Evolutionary conservation across 805 yeast genomes (phyloP), one percentile per base, ranked within the genome.

Genomic region (Nakazawaea sp.): DNA sequence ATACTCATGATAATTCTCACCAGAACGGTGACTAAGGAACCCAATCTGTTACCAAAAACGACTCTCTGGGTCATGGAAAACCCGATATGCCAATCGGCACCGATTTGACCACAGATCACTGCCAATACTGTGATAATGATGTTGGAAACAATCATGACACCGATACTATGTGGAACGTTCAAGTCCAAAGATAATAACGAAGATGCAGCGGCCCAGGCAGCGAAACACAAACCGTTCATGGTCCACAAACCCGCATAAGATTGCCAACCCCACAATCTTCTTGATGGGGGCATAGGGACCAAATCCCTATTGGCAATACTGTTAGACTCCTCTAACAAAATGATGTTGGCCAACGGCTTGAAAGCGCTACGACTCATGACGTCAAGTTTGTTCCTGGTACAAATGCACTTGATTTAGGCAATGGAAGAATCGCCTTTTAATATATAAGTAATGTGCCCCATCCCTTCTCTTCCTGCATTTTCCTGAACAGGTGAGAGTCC

Each of bases 241-340:
- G 59, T 59, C 72, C 72, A 66, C 41, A 62, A 64, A 4, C 61
- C 61, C 19, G 64, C 47, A 45, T 59, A 69, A 25, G 66, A 61
- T 50, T 60, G 53, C 21, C 53, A 48, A 12, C 63, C 66, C 77
- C 77, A 72, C 0, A 68, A 62, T 36, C 77, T 53, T 43, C 75
- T 50, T 6, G 44, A 37, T 3, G 68, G 66, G 1, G 70, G 70
- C 41, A 68, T 49, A 15, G 75, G 73, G 10, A 64, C 56, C 16
- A 68, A 58, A 44, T 70, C 75, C 19, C 58, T 55, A 29, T 63
- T 65, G 16, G 33, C 36, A 13, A 29, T 19, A 17, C 29, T 27
- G 18, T 18, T 21, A 8, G 41, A 10, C 9, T 33, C 33, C n/a
- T 28, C 20, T 17, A 32, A 32, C 17, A 24, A 16, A 6, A 28